Evolutionary conservation across 768 basidiomycete species (phyloP).

Genomic region (Sutorius australiensis): DNA sequence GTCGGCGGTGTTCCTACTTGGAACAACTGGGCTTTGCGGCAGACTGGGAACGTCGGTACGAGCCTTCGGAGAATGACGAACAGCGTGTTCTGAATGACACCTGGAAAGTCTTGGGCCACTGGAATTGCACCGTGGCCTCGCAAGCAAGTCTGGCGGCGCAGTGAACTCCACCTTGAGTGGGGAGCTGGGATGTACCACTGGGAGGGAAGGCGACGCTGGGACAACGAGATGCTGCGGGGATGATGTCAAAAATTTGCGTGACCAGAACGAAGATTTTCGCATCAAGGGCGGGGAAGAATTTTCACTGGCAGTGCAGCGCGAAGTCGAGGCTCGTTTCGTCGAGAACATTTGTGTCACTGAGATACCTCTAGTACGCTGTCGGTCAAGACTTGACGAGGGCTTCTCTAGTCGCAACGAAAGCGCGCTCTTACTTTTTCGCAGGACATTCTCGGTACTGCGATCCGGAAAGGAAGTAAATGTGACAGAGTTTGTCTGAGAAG

Average conservation of each 20-base stretch:
- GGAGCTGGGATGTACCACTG: constrained; percentile 40
- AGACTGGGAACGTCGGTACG: constrained; percentile 11
- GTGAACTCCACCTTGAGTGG: constrained; percentile 39
- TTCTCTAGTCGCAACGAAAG: constrained; percentile 26
- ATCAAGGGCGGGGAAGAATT: constrained; percentile 39
- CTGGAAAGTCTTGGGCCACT: constrained; percentile 37
- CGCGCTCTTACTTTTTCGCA: constrained; percentile 55
- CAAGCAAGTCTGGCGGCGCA: constrained; percentile 11
- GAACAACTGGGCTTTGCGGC: constrained; percentile 4
- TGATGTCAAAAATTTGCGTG: constrained; percentile 44
- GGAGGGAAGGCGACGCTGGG: constrained; percentile 35
- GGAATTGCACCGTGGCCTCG: constrained; percentile 19
- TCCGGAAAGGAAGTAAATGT: constrained; percentile 35
- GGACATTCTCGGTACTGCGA: constrained; percentile 12
- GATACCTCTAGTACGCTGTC: constrained; percentile 47
- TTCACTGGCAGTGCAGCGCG: constrained; percentile 20
- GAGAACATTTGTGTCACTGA: constrained; percentile 50
- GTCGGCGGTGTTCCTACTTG: constrained; percentile 14
- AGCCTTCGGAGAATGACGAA: constrained; percentile 9
- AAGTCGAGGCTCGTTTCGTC: constrained; percentile 44
- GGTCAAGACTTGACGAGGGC: constrained; percentile 9
- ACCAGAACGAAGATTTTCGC: constrained; percentile 69
- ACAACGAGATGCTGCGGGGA: constrained; percentile 27
- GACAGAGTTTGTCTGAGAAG: constrained; percentile 47
- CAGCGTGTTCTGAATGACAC: constrained; percentile 39